Evolutionary conservation across 495 filamentous ascomycete species (phyloP), one percentile per base, ranked within the genome.

Genomic region (Neurospora hispaniola): DNA sequence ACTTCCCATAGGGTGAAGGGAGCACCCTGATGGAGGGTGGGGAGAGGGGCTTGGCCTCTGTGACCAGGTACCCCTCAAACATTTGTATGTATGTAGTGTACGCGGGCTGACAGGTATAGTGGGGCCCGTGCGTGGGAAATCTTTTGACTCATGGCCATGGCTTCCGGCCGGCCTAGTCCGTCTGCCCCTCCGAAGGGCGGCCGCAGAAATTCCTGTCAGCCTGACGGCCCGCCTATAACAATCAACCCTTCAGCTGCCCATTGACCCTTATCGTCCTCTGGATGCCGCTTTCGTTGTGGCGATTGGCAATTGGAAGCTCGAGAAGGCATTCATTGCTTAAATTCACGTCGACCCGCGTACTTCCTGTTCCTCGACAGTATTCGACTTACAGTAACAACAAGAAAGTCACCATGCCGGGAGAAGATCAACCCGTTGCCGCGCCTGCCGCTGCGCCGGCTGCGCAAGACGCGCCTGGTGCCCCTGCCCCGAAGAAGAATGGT

Each of bases 401-500:
- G 8, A 46, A 46, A n/a, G 31, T 74, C 23, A 79, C 70, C 42
- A 79, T 78, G 77, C 75, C 76, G 70, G 75, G 71, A 20, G 74
- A 75, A 38, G 73, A 73, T 16, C 59, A 72, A 69, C 54, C 40
- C 16, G 54, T 74, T 20, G 44, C 74, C 73, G 42, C 73, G 42
- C 70, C 74, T 59, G 48, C 48, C 48, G 48, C 48, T 7, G 20
- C 48, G 20, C 48, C 73, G 10, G 69, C 71, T 40, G 70, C 62
- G 5, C 71, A 71, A 41, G 77, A 62, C 16, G 74, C 75, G 46
- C 70, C 73, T 41, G 78, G 72, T 66, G 66, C 77, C 62, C 43
- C 75, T 59, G 69, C 73, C 43, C 69, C 77, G 59, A 80, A 81
- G 76, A 79, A 78, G 72, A 78, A 77, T 69, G 78, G 78, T 79